Percentiles rank a stretch among this genome's conserved stretches.
These are phyloP conservation scores for Phlyctochytrium bullatum DNA, from an alignment of 192 early-diverging fungal species.

Conservation along the genomic window DNA sequence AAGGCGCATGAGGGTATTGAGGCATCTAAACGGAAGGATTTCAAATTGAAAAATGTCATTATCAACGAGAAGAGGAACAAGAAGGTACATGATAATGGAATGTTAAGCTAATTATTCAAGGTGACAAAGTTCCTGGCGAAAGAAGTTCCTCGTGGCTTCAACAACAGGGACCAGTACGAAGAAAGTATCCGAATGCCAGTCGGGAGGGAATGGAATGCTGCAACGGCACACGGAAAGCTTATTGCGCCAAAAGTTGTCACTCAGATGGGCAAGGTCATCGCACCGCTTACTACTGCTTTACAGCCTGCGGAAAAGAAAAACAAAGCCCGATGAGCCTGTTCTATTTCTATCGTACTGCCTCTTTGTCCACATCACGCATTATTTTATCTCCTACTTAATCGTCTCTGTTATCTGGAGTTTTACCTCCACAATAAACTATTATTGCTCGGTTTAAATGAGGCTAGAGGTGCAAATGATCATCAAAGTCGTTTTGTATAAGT, in stretches of 20 bases:
- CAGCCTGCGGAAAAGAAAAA: too few species aligned
- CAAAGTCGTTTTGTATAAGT: too few species aligned
- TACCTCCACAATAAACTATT: too few species aligned
- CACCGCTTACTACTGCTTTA: conserved; percentile 47
- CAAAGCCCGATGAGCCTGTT: too few species aligned
- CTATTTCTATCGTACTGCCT: too few species aligned
- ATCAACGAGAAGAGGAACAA: conserved; percentile 86
- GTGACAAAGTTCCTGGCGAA: conserved; percentile 69
- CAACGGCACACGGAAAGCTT: conserved; percentile 64
- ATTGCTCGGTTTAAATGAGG: too few species aligned
- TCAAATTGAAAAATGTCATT: conserved; percentile 81
- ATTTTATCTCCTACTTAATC: too few species aligned
- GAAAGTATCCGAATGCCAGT: conserved; percentile 75
- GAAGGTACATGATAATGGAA: too few species aligned
- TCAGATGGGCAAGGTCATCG: conserved; percentile 82
- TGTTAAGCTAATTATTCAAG: conserved; percentile 10
- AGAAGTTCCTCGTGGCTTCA: conserved; percentile 81
- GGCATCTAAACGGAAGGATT: conserved; percentile 49
- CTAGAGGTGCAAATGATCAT: too few species aligned
- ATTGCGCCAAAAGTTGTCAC: conserved; percentile 80
- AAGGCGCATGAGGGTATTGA: conserved; percentile 40
- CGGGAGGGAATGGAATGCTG: conserved; percentile 97
- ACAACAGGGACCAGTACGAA: conserved; percentile 86
- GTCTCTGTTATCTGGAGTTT: too few species aligned
- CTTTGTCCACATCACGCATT: too few species aligned